A percentile compares a stretch with the other conserved stretches of the same genome.
These are phyloP conservation scores for Chytridium lagenaria DNA, from an alignment of 371 early-diverging fungal species.

Conservation along the genomic window DNA sequence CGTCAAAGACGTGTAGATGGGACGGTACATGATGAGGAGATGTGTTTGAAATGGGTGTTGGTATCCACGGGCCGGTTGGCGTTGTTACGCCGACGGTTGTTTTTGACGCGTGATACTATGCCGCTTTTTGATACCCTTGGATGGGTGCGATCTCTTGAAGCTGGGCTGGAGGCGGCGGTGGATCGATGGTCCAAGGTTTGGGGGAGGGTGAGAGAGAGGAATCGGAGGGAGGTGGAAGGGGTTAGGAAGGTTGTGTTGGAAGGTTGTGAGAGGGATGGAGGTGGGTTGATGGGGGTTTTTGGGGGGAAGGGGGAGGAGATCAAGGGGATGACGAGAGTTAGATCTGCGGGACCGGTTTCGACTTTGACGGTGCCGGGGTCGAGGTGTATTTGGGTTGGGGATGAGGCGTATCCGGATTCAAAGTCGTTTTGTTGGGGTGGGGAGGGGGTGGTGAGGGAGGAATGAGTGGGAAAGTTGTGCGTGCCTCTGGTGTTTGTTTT, in stretches of 20 bases:
- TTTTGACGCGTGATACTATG: slow-evolving; percentile 74
- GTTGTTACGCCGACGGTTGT: slow-evolving; percentile 73
- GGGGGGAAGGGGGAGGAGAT: too few relatives aligned
- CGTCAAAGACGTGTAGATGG: slow-evolving; percentile 2
- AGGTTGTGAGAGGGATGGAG: neutral
- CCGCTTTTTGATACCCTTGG: slow-evolving; percentile 85
- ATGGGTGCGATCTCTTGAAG: slow-evolving; percentile 89
- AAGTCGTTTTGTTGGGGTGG: slow-evolving; percentile 1
- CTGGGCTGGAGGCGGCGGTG: slow-evolving; percentile 31
- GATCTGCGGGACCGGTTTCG: neutral
- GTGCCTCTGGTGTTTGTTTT: too few relatives aligned
- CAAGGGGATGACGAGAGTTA: neutral
- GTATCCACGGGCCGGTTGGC: slow-evolving; percentile 26
- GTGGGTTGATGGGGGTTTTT: neutral
- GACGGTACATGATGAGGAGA: too few relatives aligned
- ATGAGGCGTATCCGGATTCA: slow-evolving; percentile 18
- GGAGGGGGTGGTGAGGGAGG: neutral
- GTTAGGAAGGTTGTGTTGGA: neutral
- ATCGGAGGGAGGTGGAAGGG: slow-evolving; percentile 21
- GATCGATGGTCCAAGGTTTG: slow-evolving; percentile 25
- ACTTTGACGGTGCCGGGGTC: neutral
- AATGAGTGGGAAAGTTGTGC: neutral
- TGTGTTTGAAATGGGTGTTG: slow-evolving; percentile 8
- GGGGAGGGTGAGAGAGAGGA: slow-evolving; percentile 20
- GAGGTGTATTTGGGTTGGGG: slow-evolving; percentile 18